Percentiles rank a stretch among this genome's conserved stretches.
These are phyloP conservation scores for Codiaeum variegatum DNA, from an alignment of 441 rosid species.

Conservation along the genomic window DNA sequence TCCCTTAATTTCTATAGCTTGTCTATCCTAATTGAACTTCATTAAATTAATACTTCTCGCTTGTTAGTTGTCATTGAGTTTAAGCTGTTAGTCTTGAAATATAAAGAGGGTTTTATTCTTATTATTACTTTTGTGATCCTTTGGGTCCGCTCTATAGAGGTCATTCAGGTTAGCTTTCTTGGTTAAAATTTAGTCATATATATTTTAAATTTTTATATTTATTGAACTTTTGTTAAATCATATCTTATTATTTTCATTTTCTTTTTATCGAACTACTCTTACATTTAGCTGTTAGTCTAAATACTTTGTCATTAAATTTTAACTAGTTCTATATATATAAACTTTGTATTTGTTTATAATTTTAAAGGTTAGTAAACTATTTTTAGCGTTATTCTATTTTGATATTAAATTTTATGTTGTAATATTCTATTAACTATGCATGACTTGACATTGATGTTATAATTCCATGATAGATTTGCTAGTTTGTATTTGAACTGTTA, in stretches of 20 bases:
- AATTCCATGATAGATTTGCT: not conserved
- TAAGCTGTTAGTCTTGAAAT: no score
- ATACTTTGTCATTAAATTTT: not conserved
- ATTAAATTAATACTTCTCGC: no score
- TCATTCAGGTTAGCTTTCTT: slow-evolving; percentile 36
- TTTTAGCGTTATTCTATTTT: not conserved
- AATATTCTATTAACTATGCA: not conserved
- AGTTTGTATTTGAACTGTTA: not conserved
- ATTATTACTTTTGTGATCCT: slow-evolving; percentile 33
- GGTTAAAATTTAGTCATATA: no score
- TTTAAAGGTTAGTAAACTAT: not conserved
- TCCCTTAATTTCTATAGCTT: no score
- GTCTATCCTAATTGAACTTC: no score
- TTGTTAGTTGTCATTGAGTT: no score
- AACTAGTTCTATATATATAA: no score
- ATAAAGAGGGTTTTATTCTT: slow-evolving; percentile 38
- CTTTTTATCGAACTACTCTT: no score
- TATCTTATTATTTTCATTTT: no score
- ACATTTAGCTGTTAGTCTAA: no score
- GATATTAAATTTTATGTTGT: not conserved
- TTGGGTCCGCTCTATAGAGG: slow-evolving; percentile 55
- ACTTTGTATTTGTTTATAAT: not conserved
- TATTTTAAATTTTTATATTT: no score
- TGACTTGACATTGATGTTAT: not conserved
- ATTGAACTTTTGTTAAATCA: no score